Conservation (phyloP, 2,329 filamentous ascomycete genomes). For the Ophiostoma piceae region DNA sequence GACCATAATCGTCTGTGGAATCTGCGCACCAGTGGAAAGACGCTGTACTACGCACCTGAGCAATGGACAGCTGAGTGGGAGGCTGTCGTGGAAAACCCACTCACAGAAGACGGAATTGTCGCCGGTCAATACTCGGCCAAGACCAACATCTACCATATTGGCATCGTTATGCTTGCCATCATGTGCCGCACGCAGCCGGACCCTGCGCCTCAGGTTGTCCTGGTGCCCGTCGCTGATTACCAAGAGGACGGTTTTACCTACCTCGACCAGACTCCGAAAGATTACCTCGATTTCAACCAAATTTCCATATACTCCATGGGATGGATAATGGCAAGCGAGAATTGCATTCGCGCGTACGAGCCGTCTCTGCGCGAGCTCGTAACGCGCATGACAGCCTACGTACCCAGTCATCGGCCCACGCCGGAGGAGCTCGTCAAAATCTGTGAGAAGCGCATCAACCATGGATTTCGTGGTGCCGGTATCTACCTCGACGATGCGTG, state of each 20-base stretch:
- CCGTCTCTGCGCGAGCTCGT: constrained; percentile 20
- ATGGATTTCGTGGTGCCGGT: not conserved
- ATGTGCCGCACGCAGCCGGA: constrained; percentile 14
- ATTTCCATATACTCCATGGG: not conserved
- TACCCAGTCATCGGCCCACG: constrained; percentile 18
- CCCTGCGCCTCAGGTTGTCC: not conserved
- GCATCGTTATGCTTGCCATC: constrained; percentile 17
- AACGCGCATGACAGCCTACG: constrained; percentile 24
- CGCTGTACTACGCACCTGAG: constrained; percentile 20
- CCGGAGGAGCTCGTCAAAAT: constrained; percentile 18
- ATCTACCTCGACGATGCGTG: not conserved
- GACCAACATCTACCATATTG: constrained; percentile 27
- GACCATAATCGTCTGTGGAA: constrained; percentile 11
- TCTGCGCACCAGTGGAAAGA: constrained; percentile 20
- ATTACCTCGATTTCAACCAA: not conserved
- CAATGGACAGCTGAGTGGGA: constrained; percentile 28
- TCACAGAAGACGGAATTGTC: not conserved
- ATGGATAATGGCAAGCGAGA: not conserved
- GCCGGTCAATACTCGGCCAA: constrained; percentile 23
- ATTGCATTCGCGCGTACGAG: constrained; percentile 11
- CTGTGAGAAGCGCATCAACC: not conserved
- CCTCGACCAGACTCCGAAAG: not conserved
- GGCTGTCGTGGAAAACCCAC: constrained; percentile 10
- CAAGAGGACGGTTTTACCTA: not conserved
- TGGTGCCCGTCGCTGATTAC: not conserved